Evolutionary conservation across 768 basidiomycete species (phyloP).

Genomic region (Tricholoma furcatifolium): DNA sequence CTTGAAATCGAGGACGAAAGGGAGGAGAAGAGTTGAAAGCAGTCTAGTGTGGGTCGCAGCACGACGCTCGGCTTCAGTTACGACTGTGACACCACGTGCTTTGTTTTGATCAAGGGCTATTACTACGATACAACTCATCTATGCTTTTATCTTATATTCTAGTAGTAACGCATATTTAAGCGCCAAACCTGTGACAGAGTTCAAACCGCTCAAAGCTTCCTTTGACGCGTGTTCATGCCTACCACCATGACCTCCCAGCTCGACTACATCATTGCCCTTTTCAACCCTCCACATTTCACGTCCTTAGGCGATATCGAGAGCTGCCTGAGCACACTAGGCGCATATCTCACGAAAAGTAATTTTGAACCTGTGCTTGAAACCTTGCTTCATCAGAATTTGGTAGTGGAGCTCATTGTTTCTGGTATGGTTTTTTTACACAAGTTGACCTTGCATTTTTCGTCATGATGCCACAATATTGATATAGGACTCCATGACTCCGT

Average conservation of each 20-base stretch:
- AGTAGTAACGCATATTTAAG: too few species aligned
- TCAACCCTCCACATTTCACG: slow-evolving; percentile 15
- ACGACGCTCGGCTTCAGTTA: not conserved
- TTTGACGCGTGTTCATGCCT: not conserved
- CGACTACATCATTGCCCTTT: slow-evolving; percentile 19
- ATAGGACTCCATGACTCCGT: slow-evolving; percentile 14
- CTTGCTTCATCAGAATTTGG: slow-evolving; percentile 20
- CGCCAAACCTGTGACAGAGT: too few species aligned
- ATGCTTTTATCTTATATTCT: too few species aligned
- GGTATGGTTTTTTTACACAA: slow-evolving; percentile 16
- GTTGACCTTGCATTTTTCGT: slow-evolving; percentile 2
- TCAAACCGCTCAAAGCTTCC: not conserved
- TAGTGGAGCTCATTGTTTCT: slow-evolving; percentile 25
- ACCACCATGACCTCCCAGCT: slow-evolving; percentile 17
- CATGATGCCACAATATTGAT: not conserved
- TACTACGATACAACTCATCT: too few species aligned
- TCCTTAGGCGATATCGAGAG: slow-evolving; percentile 17
- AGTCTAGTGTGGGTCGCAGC: slow-evolving; percentile 13
- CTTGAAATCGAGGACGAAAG: slow-evolving; percentile 5
- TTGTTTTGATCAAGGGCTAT: too few species aligned
- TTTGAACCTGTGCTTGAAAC: slow-evolving; percentile 18
- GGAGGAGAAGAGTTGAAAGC: not conserved
- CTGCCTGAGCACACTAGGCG: slow-evolving; percentile 17
- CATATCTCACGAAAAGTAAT: slow-evolving; percentile 22
- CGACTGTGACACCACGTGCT: slow-evolving; percentile 10